A percentile compares a stretch with the other conserved stretches of the same genome.
Conservation (phyloP, 129 eudicot species). For the Glebionis coronaria region DNA sequence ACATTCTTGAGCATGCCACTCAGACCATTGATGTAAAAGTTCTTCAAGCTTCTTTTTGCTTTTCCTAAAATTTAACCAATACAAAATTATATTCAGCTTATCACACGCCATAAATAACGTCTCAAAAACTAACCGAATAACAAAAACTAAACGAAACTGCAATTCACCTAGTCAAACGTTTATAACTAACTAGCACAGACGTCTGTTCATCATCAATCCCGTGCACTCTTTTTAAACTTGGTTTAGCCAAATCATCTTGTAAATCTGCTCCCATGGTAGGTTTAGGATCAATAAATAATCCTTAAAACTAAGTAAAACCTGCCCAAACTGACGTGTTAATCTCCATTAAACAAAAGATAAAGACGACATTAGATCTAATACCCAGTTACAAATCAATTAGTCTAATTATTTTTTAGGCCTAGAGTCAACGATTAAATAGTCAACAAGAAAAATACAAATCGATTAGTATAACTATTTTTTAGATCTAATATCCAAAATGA, state of each 20-base stretch:
- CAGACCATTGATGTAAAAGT: slow-evolving; percentile 45
- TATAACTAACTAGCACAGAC: slow-evolving; percentile 29
- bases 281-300: neutral
- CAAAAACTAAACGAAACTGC: neutral
- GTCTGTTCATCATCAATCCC: slow-evolving; percentile 22
- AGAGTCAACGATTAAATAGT: too few species aligned
- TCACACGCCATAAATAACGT: too few species aligned
- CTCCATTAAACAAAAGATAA: too few species aligned
- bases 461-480: too few species aligned
- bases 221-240: slow-evolving; percentile 24
- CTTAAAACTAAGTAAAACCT: slow-evolving; percentile 9
- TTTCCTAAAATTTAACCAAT: neutral
- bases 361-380: too few species aligned
- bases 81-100: too few species aligned
- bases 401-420: too few species aligned
- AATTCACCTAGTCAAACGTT: slow-evolving; percentile 33
- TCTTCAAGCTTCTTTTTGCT: slow-evolving; percentile 54
- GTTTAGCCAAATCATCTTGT: slow-evolving; percentile 4
- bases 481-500: too few species aligned
- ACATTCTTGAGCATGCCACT: slow-evolving; percentile 47
- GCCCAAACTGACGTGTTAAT: neutral
- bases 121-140: neutral
- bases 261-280: slow-evolving; percentile 13
- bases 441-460: too few species aligned
- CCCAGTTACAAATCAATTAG: too few species aligned